These are phyloP conservation scores for Cercospora sojina DNA, from an alignment of 2,329 filamentous ascomycete species.

Conservation along the genomic window DNA sequence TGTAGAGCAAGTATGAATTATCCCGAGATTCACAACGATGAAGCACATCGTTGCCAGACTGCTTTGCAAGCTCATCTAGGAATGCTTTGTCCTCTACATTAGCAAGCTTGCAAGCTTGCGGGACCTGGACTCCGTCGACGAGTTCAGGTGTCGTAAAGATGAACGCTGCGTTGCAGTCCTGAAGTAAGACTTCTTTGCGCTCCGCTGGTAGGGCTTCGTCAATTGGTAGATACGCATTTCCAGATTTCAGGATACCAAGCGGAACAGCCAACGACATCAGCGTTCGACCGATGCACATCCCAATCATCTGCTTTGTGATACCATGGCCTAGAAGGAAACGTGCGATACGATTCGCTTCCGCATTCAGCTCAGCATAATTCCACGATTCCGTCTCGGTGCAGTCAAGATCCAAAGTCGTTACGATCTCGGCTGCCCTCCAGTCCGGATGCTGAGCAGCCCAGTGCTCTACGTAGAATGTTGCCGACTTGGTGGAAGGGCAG, in stretches of 20 bases:
- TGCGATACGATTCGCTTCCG: constrained; percentile 15
- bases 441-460: constrained; percentile 17
- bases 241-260: constrained; percentile 18
- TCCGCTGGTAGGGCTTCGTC: constrained; percentile 21
- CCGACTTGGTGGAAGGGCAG: constrained; percentile 13
- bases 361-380: constrained; percentile 18
- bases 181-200: constrained; percentile 14
- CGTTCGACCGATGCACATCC: constrained; percentile 20
- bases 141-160: constrained; percentile 18
- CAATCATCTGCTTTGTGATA: constrained; percentile 12
- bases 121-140: constrained; percentile 9
- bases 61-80: neutral
- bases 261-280: constrained; percentile 17
- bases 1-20: constrained; percentile 66
- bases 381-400: constrained; percentile 11
- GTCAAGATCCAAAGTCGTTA: constrained; percentile 6
- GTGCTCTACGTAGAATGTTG: constrained; percentile 18
- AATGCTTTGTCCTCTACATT: constrained; percentile 9
- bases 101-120: neutral
- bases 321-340: constrained; percentile 11
- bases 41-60: neutral
- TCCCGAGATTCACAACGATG: constrained; percentile 1
- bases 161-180: constrained; percentile 16
- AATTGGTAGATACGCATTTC: constrained; percentile 19
- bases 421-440: constrained; percentile 19